Percentiles rank a stretch among this genome's conserved stretches.
phyloP scores from a whole-genome alignment of 345 rosid species.

The Toxicodendron radicans region DNA sequence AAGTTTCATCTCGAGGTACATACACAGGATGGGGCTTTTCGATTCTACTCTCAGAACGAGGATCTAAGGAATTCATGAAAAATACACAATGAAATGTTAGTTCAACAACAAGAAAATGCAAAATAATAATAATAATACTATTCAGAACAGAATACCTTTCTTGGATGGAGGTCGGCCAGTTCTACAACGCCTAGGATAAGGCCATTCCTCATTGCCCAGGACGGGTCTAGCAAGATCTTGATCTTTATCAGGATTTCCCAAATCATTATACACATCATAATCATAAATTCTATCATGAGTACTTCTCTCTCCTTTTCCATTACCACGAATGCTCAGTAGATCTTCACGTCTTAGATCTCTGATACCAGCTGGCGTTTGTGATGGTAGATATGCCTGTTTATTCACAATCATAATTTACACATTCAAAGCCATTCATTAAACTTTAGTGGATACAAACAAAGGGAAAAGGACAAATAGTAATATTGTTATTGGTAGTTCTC shows the following conservation, averaged over 20 bases:
- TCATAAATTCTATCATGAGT: constrained; percentile 78
- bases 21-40: constrained; percentile 83
- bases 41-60: constrained; percentile 65
- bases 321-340: constrained; percentile 61
- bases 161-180: constrained; percentile 73
- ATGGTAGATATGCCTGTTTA: constrained; percentile 65
- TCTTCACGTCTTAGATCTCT: constrained; percentile 74
- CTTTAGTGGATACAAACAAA: neutral
- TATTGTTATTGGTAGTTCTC: constrained; percentile 19
- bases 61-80: constrained; percentile 40
- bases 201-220: constrained; percentile 57
- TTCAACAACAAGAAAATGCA: neutral
- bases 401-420: constrained; percentile 7
- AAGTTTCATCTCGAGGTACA: constrained; percentile 90
- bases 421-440: neutral
- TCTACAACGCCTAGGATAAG: constrained; percentile 94
- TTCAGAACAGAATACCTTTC: constrained; percentile 44
- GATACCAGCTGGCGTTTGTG: constrained; percentile 70
- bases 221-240: constrained; percentile 68
- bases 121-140: neutral
- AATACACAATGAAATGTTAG: neutral
- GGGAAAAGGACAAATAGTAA: neutral
- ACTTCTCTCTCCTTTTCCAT: constrained; percentile 74
- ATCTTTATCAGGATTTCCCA: constrained; percentile 84
- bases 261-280: constrained; percentile 74